These are phyloP conservation scores for Pleurotus eryngii DNA, from an alignment of 768 basidiomycete species.

Conservation along the genomic window DNA sequence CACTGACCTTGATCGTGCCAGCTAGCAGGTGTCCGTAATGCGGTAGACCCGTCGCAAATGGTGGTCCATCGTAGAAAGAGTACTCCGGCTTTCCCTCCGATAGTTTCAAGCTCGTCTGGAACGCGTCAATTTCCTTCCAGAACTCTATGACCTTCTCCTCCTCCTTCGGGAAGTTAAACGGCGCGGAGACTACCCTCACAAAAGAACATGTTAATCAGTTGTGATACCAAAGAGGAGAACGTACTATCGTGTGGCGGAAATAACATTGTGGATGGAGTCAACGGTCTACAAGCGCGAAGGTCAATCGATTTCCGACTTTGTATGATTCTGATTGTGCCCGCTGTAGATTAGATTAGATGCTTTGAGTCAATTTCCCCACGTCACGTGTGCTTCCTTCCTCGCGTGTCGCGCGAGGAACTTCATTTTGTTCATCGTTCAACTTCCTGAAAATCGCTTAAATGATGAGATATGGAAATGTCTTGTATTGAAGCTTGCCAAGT, in stretches of 20 bases:
- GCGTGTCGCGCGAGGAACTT: no score
- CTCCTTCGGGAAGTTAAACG: constrained; percentile 83
- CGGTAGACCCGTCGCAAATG: constrained; percentile 94
- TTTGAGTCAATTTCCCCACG: background rate
- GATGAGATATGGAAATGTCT: no score
- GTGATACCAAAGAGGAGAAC: constrained; percentile 21
- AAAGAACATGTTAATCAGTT: constrained; percentile 12
- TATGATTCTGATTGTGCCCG: background rate
- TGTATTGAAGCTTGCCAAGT: no score
- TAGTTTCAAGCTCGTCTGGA: constrained; percentile 89
- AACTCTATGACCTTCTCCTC: constrained; percentile 87
- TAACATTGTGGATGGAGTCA: constrained; percentile 41
- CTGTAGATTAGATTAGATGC: constrained; percentile 7
- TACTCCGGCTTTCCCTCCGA: constrained; percentile 88
- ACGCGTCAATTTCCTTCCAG: constrained; percentile 98
- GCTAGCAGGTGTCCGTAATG: constrained; percentile 95
- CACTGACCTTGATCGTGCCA: constrained; percentile 84
- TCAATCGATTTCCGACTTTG: constrained; percentile 9
- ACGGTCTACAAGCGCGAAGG: background rate
- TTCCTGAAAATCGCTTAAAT: no score
- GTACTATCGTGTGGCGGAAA: constrained; percentile 72
- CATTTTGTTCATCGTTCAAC: no score
- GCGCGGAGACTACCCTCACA: constrained; percentile 54
- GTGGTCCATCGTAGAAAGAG: constrained; percentile 96
- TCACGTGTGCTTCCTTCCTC: no score